Evolutionary conservation across 2,329 filamentous ascomycete genomes (phyloP), one percentile per base, ranked within the genome.

Genomic region (Pseudogymnoascus sp.): DNA sequence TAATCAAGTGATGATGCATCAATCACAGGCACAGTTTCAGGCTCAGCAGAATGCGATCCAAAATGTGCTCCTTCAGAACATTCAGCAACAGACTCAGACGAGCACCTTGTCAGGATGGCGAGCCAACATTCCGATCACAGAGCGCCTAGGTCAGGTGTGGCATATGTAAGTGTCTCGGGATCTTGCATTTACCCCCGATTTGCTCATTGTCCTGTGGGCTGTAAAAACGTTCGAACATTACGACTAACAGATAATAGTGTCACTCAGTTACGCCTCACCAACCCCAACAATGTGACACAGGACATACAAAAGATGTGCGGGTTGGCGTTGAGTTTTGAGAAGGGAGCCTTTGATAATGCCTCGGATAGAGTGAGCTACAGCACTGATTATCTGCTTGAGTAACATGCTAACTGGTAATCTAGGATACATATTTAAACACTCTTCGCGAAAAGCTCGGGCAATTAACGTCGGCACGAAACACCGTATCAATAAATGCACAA

Each of bases 401-500:
- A 39, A 33, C 33, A 49, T 45, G 31, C 38, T 31, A n/a, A 63
- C 61, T 58, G 21, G 59, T 12, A 43, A 23, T 37, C 21, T 49
- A 64, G 63, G 63, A 59, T 37, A 6, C 45, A 41, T 64, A 64
- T 41, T 31, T 41, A 16, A 38, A 23, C 3, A 19, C 16, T 14
- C 35, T 72, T 4, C 60, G 66, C 6, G 60, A 64, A 11, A 74
- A 73, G 59, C 49, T 72, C 21, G 61, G 66, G n/a, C 69, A 70
- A 45, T 62, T 73, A 35, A 61, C 68, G n/a, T 67, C 69, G 52
- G 64, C 65, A 45, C 66, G 72, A 35, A 66, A 65, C 61, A 65
- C 69, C 23, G 68, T n/a, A 65, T 58, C 23, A 63, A 72, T 83
- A 63, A 83, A 76, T 67, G 78, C 72, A 61, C 78, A 72, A 69